Evolutionary conservation across 768 basidiomycete species (phyloP).

Genomic region (Leccinellum luteum): DNA sequence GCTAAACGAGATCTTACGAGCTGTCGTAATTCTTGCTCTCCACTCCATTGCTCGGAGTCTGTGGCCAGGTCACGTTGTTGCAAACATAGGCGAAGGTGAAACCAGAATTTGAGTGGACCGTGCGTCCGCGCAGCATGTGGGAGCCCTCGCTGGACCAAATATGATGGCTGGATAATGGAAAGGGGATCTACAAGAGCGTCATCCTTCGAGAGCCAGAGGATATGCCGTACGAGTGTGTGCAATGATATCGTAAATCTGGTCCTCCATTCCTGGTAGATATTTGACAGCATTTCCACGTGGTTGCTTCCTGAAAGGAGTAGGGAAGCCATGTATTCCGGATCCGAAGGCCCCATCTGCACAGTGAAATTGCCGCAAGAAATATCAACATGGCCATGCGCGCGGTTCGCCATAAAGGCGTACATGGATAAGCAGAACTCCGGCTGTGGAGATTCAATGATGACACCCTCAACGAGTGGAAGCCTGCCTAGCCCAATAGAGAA

Average conservation of each 20-base stretch:
- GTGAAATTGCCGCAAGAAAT: constrained; percentile 23
- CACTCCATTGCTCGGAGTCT: constrained; percentile 6
- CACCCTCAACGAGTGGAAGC: not conserved
- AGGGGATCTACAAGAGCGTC: constrained; percentile 65
- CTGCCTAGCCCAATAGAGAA: constrained; percentile 14
- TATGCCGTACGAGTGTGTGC: constrained; percentile 41
- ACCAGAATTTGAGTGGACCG: constrained; percentile 70
- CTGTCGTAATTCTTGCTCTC: constrained; percentile 33
- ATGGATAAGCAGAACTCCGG: constrained; percentile 23
- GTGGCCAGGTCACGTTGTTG: constrained; percentile 45
- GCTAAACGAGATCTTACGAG: constrained; percentile 40
- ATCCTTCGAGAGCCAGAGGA: constrained; percentile 51
- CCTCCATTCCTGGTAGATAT: constrained; percentile 29
- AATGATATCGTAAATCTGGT: constrained; percentile 31
- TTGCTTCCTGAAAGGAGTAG: constrained; percentile 12
- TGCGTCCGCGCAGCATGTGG: constrained; percentile 69
- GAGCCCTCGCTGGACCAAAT: constrained; percentile 71
- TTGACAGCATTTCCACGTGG: constrained; percentile 11
- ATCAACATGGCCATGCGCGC: constrained; percentile 5
- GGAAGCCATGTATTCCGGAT: constrained; percentile 28
- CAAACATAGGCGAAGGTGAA: constrained; percentile 59
- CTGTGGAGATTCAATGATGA: constrained; percentile 1
- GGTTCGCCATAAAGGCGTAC: constrained; percentile 17
- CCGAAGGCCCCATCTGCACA: constrained; percentile 28
- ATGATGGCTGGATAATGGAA: constrained; percentile 82